Percentiles rank a stretch among this genome's conserved stretches.
Conservation (phyloP, 2,329 filamentous ascomycete genomes). For the Fusarium albosuccineum region DNA sequence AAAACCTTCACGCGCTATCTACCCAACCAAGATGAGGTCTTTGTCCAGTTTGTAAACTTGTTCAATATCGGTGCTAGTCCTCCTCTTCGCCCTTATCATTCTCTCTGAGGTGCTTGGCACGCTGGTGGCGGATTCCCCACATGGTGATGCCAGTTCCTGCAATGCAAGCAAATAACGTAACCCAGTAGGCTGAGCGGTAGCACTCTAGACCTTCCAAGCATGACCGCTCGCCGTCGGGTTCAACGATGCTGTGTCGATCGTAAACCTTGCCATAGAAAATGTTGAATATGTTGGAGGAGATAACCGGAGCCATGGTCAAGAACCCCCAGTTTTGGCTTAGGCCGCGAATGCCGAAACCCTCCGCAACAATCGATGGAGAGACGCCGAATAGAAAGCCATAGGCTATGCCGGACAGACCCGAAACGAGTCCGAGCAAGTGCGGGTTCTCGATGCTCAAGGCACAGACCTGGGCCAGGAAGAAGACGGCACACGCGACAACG, state of each 20-base stretch:
- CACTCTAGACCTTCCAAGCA: slow-evolving; percentile 85
- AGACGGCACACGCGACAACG: slow-evolving; percentile 80
- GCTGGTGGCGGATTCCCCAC: slow-evolving; percentile 75
- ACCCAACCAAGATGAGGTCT: not conserved
- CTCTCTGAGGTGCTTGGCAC: slow-evolving; percentile 54
- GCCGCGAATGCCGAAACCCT: slow-evolving; percentile 90
- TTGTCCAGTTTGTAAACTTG: not conserved
- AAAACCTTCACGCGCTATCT: not conserved
- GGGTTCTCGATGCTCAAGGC: slow-evolving; percentile 84
- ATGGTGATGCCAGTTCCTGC: slow-evolving; percentile 77
- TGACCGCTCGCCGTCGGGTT: slow-evolving; percentile 75
- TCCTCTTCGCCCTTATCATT: slow-evolving; percentile 56
- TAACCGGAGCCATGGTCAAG: slow-evolving; percentile 89
- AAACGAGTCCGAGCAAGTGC: slow-evolving; percentile 80
- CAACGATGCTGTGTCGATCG: slow-evolving; percentile 80
- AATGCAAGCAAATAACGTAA: slow-evolving; percentile 80
- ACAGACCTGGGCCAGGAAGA: slow-evolving; percentile 81
- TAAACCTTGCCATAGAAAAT: slow-evolving; percentile 88
- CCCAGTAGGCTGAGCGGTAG: slow-evolving; percentile 83
- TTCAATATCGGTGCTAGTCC: slow-evolving; percentile 41
- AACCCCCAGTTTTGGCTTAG: slow-evolving; percentile 96
- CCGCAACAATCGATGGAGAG: slow-evolving; percentile 88
- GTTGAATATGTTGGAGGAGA: slow-evolving; percentile 94
- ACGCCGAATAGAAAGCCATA: slow-evolving; percentile 97
- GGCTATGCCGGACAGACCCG: slow-evolving; percentile 84